These are phyloP conservation scores for Lodderomyces beijingensis DNA, from an alignment of 1,139 yeast species.

Conservation along the genomic window DNA sequence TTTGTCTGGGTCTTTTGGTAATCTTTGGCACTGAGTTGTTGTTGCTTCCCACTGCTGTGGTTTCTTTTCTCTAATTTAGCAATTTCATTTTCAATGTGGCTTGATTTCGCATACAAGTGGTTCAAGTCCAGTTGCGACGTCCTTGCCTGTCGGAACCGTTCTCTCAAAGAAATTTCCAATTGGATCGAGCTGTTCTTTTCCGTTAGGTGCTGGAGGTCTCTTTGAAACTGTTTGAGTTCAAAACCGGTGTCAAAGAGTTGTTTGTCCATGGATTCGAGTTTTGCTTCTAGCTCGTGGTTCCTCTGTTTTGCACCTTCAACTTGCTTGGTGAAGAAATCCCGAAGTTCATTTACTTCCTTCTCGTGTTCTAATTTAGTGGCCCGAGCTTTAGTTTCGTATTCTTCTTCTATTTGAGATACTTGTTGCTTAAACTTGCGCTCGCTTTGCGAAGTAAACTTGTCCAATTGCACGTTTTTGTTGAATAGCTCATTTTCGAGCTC, in stretches of 20 bases:
- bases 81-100: constrained; percentile 8
- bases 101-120: constrained; percentile 6
- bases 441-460: background rate
- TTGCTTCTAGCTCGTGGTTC: constrained; percentile 1
- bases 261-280: constrained; percentile 6
- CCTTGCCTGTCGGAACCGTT: constrained; percentile 7
- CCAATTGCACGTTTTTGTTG: constrained; percentile 5
- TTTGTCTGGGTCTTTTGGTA: constrained; percentile 9
- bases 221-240: constrained; percentile 6
- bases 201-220: constrained; percentile 7
- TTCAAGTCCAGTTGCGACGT: constrained; percentile 5
- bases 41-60: background rate
- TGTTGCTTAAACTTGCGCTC: constrained; percentile 3
- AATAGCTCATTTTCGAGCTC: constrained; percentile 6
- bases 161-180: constrained; percentile 9
- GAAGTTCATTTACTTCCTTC: constrained; percentile 4
- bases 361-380: constrained; percentile 5
- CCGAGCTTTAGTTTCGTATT: constrained; percentile 2
- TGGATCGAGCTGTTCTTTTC: constrained; percentile 5
- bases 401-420: background rate
- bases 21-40: too few relatives aligned
- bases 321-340: constrained; percentile 1
- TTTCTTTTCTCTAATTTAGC: constrained; percentile 1
- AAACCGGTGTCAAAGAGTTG: constrained; percentile 7
- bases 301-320: constrained; percentile 1